Base-by-base conservation (phyloP, 1,284 basidiomycete genomes). In the Volvariella surrecta region DNA sequence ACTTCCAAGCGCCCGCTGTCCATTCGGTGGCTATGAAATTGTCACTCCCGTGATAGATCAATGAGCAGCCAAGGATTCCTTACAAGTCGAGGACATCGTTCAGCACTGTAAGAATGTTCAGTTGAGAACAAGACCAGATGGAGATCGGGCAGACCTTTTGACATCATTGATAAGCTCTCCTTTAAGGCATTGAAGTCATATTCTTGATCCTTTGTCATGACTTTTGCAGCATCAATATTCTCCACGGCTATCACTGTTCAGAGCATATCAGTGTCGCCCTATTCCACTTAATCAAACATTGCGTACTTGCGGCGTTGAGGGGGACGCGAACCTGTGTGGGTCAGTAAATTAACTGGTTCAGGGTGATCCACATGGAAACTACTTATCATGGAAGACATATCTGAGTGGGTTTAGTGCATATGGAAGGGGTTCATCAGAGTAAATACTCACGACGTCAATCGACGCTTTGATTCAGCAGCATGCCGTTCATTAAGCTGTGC, bases 71-170 rank as follows among this genome's bases (percentile, higher is more conserved):
- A n/a, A 40, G 32, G 40, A 17, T 40, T 20, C 56, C 79, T 56
- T 52, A 84, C 83, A 88, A 88, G 54, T 89, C 85, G 31, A 93
- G 68, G 24, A 93, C 87, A 58, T 93, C 90, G 55, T 94, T 92
- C 24, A 93, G 64, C 1, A 95, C 89, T 80, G 59, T 16, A 48
- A 76, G 73, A 13, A 68, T 2, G 63, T 2, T 70, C 73, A 32
- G 11, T 40, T 13, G 18, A 11, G 11, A 13, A 43, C 45, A 66
- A 68, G 50, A 74, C 70, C 68, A 71, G 71, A 21, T 28, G 34
- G 43, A 21, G 52, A 22, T 42, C 15, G 39, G 42, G 42, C 52
- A 28, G 35, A 75, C 81, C 82, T 69, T 88, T 87, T n/a, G 82
- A 82, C 84, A 91, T 94, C 84, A 92, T 90, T 47, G 77, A 82